Base-by-base conservation (phyloP, 306 rosid genomes). In the Datisca glomerata region DNA sequence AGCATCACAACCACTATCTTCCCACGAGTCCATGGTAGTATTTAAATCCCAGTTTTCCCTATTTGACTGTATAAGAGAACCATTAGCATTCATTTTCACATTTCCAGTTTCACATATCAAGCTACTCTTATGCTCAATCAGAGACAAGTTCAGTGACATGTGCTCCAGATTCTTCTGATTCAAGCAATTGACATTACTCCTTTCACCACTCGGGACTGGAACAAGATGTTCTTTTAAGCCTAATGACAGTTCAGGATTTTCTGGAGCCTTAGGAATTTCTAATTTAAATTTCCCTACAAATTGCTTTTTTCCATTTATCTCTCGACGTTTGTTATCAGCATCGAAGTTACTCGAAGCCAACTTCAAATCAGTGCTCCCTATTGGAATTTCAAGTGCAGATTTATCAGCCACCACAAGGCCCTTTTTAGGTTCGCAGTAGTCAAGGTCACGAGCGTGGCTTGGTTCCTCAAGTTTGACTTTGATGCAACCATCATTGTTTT, bases 41-140 rank as follows among this genome's bases (percentile, higher is more conserved):
- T 91, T 91, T 52, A 91, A 69, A 75, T 91, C 98, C 98, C 98
- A 89, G 57, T 83, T 83, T 56, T 71, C 97, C 70, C 97, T 67
- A 59, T 55, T 70, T 42, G 79, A 67, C 37, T 61, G 61, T 33
- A 32, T 55, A 37, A 8, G 64, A 32, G 68, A 28, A 17, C 58
- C 46, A 41, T 14, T 54, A 20, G 32, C 21, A 33, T 45, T 56
- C 42, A 21, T 29, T 46, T 65, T 72, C 33, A 50, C 38, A 29
- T 48, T 70, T 18, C 56, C 51, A 32, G 29, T 64, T 43, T 47
- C 59, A 53, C 63, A 34, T 12, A 49, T 65, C 40, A 46, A 44
- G 58, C 60, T 17, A 31, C 63, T 52, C 23, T 49, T 58, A 49
- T 67, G 73, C 64, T 76, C 53, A 64, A 81, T 83, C 59, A 79